phyloP scores from a whole-genome alignment of 139 green algal genomes.

The Astrephomene gubernaculifera region DNA sequence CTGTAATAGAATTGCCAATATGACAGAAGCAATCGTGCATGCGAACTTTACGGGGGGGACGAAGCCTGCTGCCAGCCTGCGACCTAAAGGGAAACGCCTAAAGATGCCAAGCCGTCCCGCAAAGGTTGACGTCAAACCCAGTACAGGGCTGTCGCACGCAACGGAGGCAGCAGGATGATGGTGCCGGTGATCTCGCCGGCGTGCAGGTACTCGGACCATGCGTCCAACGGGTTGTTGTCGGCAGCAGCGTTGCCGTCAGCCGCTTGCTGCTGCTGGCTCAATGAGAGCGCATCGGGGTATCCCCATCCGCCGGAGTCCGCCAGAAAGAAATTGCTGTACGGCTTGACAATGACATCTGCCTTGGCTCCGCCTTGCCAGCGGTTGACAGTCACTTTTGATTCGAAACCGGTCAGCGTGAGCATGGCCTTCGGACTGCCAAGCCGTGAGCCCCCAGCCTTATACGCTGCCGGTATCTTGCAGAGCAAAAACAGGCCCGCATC shows the following conservation, averaged over 20 bases:
- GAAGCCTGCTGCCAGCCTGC: too few relatives aligned
- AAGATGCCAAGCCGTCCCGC: too few relatives aligned
- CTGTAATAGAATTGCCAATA: too few relatives aligned
- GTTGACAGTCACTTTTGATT: not conserved
- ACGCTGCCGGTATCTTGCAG: not conserved
- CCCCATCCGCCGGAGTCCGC: too few relatives aligned
- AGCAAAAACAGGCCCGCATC: not conserved
- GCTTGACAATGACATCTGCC: too few relatives aligned
- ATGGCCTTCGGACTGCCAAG: not conserved
- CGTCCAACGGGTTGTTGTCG: not conserved
- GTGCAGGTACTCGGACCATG: not conserved
- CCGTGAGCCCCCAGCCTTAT: not conserved
- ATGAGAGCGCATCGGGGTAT: not conserved
- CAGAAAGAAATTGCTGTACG: too few relatives aligned
- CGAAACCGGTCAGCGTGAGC: not conserved
- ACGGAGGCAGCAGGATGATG: not conserved
- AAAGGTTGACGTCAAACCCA: too few relatives aligned
- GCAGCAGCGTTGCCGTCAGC: not conserved
- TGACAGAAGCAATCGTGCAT: too few relatives aligned
- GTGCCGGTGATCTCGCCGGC: not conserved
- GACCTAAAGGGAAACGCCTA: too few relatives aligned
- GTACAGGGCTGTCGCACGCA: too few relatives aligned
- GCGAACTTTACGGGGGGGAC: too few relatives aligned
- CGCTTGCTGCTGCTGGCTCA: too few relatives aligned
- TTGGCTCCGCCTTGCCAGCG: not conserved